Percentiles rank a stretch among this genome's conserved stretches.
These are phyloP conservation scores for Kitagawia praeruptora DNA, from an alignment of 129 eudicot species.

Conservation along the genomic window DNA sequence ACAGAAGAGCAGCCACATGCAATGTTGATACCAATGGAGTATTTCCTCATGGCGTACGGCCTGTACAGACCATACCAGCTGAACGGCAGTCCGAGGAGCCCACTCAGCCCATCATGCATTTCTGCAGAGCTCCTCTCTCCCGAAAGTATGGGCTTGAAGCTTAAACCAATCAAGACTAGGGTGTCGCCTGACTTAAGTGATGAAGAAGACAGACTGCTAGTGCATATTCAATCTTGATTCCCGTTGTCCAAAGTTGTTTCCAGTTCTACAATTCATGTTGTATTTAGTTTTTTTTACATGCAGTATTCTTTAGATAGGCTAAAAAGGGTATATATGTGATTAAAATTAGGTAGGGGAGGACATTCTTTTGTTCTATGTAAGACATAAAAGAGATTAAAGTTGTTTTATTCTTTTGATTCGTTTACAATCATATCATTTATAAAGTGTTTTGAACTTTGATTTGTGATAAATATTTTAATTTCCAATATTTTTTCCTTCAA, in stretches of 20 bases:
- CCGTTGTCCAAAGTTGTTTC: not conserved
- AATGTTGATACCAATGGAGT: slow-evolving; percentile 87
- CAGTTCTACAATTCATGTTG: not conserved
- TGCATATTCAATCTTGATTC: slow-evolving; percentile 4
- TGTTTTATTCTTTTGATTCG: not conserved
- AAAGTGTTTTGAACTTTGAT: not conserved
- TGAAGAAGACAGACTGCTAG: slow-evolving; percentile 5
- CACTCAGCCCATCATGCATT: slow-evolving; percentile 74
- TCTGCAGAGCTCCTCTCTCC: slow-evolving; percentile 90
- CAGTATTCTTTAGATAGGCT: not conserved
- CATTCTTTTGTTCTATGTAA: not conserved
- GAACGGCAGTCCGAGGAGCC: slow-evolving; percentile 90
- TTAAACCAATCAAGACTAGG: slow-evolving; percentile 94
- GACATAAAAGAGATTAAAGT: not conserved
- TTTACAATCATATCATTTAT: slow-evolving; percentile 2
- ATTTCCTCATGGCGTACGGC: slow-evolving; percentile 89
- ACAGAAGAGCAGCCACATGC: slow-evolving; percentile 98
- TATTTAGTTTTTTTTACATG: not conserved
- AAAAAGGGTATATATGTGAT: not conserved
- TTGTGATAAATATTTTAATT: not conserved
- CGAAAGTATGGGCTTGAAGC: slow-evolving; percentile 96
- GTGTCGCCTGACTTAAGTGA: slow-evolving; percentile 15
- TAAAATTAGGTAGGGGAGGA: not conserved
- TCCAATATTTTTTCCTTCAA: too few relatives aligned
- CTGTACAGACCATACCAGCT: slow-evolving; percentile 51